These are phyloP conservation scores for Mycena alexandri DNA, from an alignment of 768 basidiomycete genomes.

Conservation along the genomic window DNA sequence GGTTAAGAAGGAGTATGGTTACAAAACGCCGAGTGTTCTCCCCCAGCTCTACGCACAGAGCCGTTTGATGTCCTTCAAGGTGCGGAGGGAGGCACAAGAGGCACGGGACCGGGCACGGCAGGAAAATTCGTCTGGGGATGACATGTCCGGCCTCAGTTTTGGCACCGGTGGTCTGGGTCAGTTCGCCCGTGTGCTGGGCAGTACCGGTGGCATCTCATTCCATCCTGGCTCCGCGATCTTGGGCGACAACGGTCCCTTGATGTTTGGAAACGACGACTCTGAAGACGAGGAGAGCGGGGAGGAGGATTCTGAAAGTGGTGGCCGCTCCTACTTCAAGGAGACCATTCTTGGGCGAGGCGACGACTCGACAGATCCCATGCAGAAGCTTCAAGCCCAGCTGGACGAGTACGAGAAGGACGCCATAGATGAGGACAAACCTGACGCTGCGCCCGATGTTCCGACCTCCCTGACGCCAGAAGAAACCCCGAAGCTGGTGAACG, in stretches of 20 bases:
- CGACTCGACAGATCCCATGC: conserved; percentile 65
- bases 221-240: conserved; percentile 66
- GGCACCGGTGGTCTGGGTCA: conserved; percentile 58
- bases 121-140: conserved; percentile 45
- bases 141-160: conserved; percentile 45
- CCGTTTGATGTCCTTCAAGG: conserved; percentile 73
- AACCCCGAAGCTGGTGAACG: conserved; percentile 62
- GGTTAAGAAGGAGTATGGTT: conserved; percentile 81
- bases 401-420: conserved; percentile 72
- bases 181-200: conserved; percentile 68
- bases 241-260: conserved; percentile 63
- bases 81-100: conserved; percentile 70
- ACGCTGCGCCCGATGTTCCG: conserved; percentile 40
- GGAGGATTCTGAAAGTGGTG: conserved; percentile 57
- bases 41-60: conserved; percentile 83
- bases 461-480: conserved; percentile 36
- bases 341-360: conserved; percentile 57
- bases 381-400: conserved; percentile 69
- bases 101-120: conserved; percentile 56
- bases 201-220: conserved; percentile 76
- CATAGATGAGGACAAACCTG: conserved; percentile 52
- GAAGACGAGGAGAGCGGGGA: conserved; percentile 70
- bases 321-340: conserved; percentile 63
- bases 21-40: conserved; percentile 78
- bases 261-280: conserved; percentile 76